Evolutionary conservation across 495 filamentous ascomycete species (phyloP).

Genomic region (Chaetomium fimeti): DNA sequence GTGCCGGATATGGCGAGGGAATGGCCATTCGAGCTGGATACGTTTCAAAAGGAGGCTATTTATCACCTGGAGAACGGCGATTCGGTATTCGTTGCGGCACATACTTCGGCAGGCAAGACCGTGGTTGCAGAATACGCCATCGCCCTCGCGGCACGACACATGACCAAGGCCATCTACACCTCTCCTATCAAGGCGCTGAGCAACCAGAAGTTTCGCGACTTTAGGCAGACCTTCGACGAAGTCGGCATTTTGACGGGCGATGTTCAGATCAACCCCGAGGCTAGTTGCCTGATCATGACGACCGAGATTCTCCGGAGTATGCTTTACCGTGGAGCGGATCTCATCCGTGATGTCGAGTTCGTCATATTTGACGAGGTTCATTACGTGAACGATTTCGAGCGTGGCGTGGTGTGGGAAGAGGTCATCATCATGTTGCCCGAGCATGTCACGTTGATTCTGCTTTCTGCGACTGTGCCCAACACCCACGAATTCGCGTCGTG

Average conservation of each 20-base stretch:
- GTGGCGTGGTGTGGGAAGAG: conserved; percentile 98
- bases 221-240: conserved; percentile 83
- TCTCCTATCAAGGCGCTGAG: conserved; percentile 98
- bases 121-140: conserved; percentile 98
- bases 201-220: conserved; percentile 98
- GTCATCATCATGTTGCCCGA: conserved; percentile 99
- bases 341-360: conserved; percentile 96
- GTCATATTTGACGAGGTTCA: conserved; percentile 99
- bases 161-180: conserved; percentile 99
- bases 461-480: conserved; percentile 96
- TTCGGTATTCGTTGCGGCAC: conserved; percentile 97
- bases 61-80: conserved; percentile 96
- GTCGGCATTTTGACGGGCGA: conserved; percentile 97
- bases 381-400: conserved; percentile 96
- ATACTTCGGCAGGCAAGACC: conserved; percentile 97
- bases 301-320: conserved; percentile 98
- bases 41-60: conserved; percentile 96
- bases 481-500: conserved; percentile 97
- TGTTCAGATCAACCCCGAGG: conserved; percentile 97
- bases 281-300: conserved; percentile 98
- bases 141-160: conserved; percentile 89
- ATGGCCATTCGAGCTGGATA: conserved; percentile 97
- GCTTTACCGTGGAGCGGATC: conserved; percentile 93
- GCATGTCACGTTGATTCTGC: conserved; percentile 89
- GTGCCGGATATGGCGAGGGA: conserved; percentile 94